These are phyloP conservation scores for Vicia sativa DNA, from an alignment of 306 rosid species.

Conservation along the genomic window DNA sequence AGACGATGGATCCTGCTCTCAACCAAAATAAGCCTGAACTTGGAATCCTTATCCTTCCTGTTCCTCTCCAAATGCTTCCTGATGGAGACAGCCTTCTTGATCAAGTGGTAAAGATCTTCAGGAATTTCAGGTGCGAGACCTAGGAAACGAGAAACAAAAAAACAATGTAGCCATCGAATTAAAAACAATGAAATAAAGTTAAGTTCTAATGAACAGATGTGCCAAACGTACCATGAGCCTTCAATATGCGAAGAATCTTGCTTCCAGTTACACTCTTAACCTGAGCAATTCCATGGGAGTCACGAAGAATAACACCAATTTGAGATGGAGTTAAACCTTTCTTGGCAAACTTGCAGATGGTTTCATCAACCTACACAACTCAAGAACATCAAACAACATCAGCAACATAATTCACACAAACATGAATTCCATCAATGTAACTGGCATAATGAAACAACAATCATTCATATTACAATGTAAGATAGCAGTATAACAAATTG, in stretches of 20 bases:
- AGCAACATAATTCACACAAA: background rate
- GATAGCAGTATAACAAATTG: too few relatives aligned
- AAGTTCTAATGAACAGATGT: background rate
- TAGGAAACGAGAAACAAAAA: background rate
- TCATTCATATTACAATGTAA: too few relatives aligned
- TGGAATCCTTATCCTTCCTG: slow-evolving; percentile 78
- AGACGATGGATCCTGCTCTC: slow-evolving; percentile 89
- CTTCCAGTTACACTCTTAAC: slow-evolving; percentile 73
- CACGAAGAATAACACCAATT: slow-evolving; percentile 88
- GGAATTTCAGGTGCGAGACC: slow-evolving; percentile 89
- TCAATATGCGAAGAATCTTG: slow-evolving; percentile 76
- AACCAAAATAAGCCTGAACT: slow-evolving; percentile 73
- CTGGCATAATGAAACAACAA: too few relatives aligned
- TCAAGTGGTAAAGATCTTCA: slow-evolving; percentile 77
- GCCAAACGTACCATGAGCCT: slow-evolving; percentile 64
- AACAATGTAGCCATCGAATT: background rate
- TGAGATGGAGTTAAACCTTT: slow-evolving; percentile 85
- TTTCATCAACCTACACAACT: slow-evolving; percentile 69
- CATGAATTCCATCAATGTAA: too few relatives aligned
- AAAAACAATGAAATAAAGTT: background rate
- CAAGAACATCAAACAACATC: background rate
- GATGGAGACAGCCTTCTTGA: slow-evolving; percentile 77
- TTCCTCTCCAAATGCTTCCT: slow-evolving; percentile 89
- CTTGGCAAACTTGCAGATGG: slow-evolving; percentile 87
- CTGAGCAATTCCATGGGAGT: slow-evolving; percentile 83